Percentiles rank a stretch among this genome's conserved stretches.
phyloP scores from a whole-genome alignment of 1,284 basidiomycete species.

The Moesziomyces sp. region DNA sequence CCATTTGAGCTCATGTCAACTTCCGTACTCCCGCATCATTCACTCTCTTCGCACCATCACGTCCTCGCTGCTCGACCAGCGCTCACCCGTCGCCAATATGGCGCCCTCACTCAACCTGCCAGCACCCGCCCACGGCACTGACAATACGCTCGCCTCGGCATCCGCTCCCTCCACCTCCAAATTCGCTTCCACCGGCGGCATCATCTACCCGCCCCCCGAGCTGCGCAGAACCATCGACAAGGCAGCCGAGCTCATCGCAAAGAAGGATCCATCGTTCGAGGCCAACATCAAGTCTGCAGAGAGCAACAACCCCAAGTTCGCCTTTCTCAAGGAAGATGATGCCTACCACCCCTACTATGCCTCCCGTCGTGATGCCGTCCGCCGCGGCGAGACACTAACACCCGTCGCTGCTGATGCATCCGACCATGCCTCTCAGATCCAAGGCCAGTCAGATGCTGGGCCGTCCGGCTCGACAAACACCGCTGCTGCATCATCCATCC shows the following conservation, averaged over 20 bases:
- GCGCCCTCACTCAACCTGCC: slow-evolving; percentile 58
- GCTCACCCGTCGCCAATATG: slow-evolving; percentile 12
- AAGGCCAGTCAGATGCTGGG: neutral
- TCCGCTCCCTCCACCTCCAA: slow-evolving; percentile 28
- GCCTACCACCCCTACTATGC: slow-evolving; percentile 66
- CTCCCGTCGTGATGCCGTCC: slow-evolving; percentile 52
- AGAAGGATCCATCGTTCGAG: slow-evolving; percentile 63
- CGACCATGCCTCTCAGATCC: slow-evolving; percentile 7
- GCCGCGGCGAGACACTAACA: slow-evolving; percentile 36
- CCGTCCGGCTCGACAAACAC: neutral
- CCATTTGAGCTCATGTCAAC: too few species aligned
- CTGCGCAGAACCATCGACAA: slow-evolving; percentile 89
- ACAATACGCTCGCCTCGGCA: slow-evolving; percentile 32
- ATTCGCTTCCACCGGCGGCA: slow-evolving; percentile 53
- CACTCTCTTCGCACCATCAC: too few species aligned
- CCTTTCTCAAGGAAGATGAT: slow-evolving; percentile 60
- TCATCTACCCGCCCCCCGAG: slow-evolving; percentile 69
- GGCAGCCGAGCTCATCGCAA: slow-evolving; percentile 89
- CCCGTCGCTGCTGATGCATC: slow-evolving; percentile 14
- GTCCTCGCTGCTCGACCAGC: neutral
- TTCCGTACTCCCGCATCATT: too few species aligned
- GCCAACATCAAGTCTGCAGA: slow-evolving; percentile 61
- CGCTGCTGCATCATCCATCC: slow-evolving; percentile 9
- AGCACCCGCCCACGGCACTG: slow-evolving; percentile 50
- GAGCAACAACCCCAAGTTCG: slow-evolving; percentile 58